These are phyloP conservation scores for Ettlia oleoabundans DNA, from an alignment of 139 green algal species.

Conservation along the genomic window DNA sequence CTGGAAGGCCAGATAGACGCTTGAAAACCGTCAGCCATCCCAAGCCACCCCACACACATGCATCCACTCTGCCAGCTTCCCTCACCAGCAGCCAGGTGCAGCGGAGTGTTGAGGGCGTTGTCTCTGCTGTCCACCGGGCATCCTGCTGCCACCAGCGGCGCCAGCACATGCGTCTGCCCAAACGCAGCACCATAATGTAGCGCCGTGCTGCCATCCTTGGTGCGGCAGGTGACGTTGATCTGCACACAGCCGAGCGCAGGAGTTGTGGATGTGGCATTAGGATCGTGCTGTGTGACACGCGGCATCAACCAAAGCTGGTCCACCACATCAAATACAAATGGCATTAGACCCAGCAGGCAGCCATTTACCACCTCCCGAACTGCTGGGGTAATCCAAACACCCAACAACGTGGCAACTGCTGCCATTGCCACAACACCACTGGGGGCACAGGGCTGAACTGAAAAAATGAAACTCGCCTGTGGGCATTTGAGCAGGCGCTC, in stretches of 20 bases:
- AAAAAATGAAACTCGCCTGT: not conserved
- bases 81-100: slow-evolving; percentile 71
- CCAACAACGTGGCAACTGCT: not conserved
- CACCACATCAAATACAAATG: too few species aligned
- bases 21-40: too few species aligned
- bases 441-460: slow-evolving; percentile 38
- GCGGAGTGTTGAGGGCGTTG: slow-evolving; percentile 65
- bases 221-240: slow-evolving; percentile 31
- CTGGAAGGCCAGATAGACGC: too few species aligned
- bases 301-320: too few species aligned
- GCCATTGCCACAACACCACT: too few species aligned
- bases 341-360: too few species aligned
- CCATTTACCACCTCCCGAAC: too few species aligned
- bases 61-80: too few species aligned
- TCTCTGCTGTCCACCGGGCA: slow-evolving; percentile 56
- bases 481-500: slow-evolving; percentile 9
- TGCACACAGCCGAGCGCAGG: not conserved
- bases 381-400: slow-evolving; percentile 13
- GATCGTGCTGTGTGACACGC: too few species aligned
- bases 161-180: slow-evolving; percentile 59
- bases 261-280: not conserved
- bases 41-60: too few species aligned
- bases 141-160: slow-evolving; percentile 56
- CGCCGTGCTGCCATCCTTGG: slow-evolving; percentile 61
- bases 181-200: slow-evolving; percentile 72